phyloP scores from a whole-genome alignment of 176 grass and related monocot species.

The Cenchrus purpureus region DNA sequence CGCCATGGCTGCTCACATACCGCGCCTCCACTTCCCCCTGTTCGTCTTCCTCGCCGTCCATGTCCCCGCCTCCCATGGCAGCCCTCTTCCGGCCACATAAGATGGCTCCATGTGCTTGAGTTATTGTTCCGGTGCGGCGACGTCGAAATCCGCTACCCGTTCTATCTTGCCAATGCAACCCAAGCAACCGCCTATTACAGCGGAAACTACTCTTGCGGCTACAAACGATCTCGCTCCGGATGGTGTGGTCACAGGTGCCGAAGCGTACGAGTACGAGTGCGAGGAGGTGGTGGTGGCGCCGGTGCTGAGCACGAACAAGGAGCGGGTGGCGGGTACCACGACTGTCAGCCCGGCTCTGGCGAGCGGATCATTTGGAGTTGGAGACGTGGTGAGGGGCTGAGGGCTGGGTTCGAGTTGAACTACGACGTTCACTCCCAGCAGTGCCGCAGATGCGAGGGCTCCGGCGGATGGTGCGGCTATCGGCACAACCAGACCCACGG shows the following conservation, averaged over 20 bases:
- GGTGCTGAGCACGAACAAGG: constrained; percentile 19
- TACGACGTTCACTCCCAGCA: not conserved
- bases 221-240: not conserved
- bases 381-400: not conserved
- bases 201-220: too few species aligned
- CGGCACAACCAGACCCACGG: not conserved
- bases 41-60: constrained; percentile 21
- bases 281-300: not conserved
- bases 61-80: not conserved
- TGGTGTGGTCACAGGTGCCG: not conserved
- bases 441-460: constrained; percentile 35
- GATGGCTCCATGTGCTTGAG: too few species aligned
- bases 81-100: not conserved
- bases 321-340: too few species aligned
- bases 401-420: constrained; percentile 38
- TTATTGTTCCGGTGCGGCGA: too few species aligned
- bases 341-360: fast-evolving
- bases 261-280: not conserved
- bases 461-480: constrained; percentile 58
- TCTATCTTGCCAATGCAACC: too few species aligned
- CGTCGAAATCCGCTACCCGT: too few species aligned
- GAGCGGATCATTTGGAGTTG: not conserved
- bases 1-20: constrained; percentile 21
- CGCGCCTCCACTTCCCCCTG: not conserved
- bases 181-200: too few species aligned